phyloP scores from a whole-genome alignment of 306 rosid genomes.

The Quercus dentata region DNA sequence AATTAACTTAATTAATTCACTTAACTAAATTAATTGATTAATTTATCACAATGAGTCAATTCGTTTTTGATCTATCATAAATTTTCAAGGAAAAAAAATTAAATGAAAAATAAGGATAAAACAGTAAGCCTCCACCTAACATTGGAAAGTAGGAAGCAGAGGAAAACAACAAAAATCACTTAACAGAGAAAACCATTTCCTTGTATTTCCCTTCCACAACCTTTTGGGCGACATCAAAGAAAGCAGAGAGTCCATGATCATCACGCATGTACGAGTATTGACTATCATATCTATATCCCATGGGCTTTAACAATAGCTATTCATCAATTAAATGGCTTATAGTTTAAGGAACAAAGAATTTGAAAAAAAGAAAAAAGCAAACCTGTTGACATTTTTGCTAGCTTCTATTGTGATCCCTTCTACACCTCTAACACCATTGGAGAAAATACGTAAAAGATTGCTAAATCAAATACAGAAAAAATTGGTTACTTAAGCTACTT shows the following conservation, averaged over 20 bases:
- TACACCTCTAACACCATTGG: constrained; percentile 33
- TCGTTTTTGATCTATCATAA: no score
- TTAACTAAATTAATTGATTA: no score
- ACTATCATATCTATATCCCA: background rate
- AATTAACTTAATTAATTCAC: no score
- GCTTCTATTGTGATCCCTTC: constrained; percentile 51
- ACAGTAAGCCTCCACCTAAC: background rate
- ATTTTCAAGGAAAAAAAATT: no score
- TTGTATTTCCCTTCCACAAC: background rate
- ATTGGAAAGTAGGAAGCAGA: background rate
- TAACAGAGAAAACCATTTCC: background rate
- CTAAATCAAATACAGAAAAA: constrained; percentile 27
- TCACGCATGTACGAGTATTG: background rate
- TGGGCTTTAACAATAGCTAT: background rate
- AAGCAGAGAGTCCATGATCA: background rate
- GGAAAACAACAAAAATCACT: background rate
- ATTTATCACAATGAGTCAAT: no score
- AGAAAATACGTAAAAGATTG: constrained; percentile 52
- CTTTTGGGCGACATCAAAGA: background rate
- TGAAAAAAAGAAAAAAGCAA: background rate
- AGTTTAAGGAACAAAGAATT: background rate
- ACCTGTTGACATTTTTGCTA: constrained; percentile 45
- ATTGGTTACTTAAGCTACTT: constrained; percentile 16
- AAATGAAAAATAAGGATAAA: no score
- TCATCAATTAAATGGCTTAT: background rate